Evolutionary conservation across 805 yeast species (phyloP), one percentile per base, ranked within the genome.

Genomic region (Tetrapisispora arboricola): DNA sequence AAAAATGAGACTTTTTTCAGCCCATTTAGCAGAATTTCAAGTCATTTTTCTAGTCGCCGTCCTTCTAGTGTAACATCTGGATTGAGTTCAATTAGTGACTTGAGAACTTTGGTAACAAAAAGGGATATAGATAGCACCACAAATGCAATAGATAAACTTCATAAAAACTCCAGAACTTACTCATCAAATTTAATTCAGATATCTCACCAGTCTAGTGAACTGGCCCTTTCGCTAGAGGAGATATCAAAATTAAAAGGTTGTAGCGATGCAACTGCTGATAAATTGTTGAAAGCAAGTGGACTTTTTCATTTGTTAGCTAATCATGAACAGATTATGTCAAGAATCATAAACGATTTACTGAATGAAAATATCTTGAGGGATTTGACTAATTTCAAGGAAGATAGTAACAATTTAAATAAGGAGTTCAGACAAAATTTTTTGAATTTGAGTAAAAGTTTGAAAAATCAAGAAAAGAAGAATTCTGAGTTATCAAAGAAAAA

Each of bases 281-380:
- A 85, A 8, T 58, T 85, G 13, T 62, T 76, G 49, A 72, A 77
- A 37, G 83, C 88, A 2, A 80, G 86, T 32, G 94, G 95, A 0
- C 64, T 86, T 41, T 88, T 84, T 49, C 78, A 75, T 53, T 66
- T 86, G 32, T 72, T 84, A 16, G 78, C 90, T 0, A 84, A 84
- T 55, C 92, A 84, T 55, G 81, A 82, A 45, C 79, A 78, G 45
- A 75, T 86, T 12, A 66, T 86, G 48, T 71, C 85, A 13, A 65
- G 76, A 40, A 61, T 77, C 35, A 57, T 85, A 1, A 60, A 64
- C n/a, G 54, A 66, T n/a, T 67, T 71, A 26, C 75, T 85, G 50
- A 76, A 71, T 40, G 64, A 58, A 13, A 84, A 85, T 0, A 61
- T 82, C 27, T 47, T 49, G 12, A 55, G 61, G 5, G 72, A 72